Base-by-base conservation (phyloP, 169 alveolate species). In the Cryptosporidium canis region DNA sequence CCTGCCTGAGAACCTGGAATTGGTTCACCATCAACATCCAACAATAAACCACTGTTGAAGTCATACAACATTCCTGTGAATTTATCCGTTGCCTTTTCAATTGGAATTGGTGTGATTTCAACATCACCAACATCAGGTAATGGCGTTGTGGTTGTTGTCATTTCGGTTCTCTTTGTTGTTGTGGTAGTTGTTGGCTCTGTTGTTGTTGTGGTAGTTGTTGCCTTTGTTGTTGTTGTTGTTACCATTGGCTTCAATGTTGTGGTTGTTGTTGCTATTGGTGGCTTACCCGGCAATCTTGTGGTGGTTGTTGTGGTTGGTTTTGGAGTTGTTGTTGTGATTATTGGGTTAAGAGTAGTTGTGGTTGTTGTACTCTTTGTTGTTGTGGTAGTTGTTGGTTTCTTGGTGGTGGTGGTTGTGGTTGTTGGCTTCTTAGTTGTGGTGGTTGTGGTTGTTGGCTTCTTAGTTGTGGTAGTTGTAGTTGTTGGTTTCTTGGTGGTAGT, bases 1-100 rank as follows among this genome's bases (percentile, higher is more conserved):
- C 87, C 87, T 58, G 77, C 77, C 41, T 41, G 65, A 16, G 87
- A 77, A 12, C 87, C 87, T 77, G 87, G 87, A 77, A 77, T 77
- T 48, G 53, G 67, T 31, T 70, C 41, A n/a, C 29, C 68, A 48
- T 29, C 9, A 47, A 24, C 12, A 33, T 51, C 84, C 31, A 70
- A 33, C 16, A 70, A 53, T 9, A 51, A 33, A 70, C 84, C 84
- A 48, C 84, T 70, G 14, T 70, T 70, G 47, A 24, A 47, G 58
- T 70, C 84, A 16, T 70, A 70, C 14, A 3, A 4, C 84, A 70
- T 70, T 70, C 68, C 31, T 48, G 84, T 70, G 43, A 16, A 33
- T 33, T 70, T 70, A 70, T 70, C 84, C 12, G 37, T 12, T 27
- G 18, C 27, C 21, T 47, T 47, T 31, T 45, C 58, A 70, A 70